These are phyloP conservation scores for Coemansia pectinata DNA, from an alignment of 192 early-diverging fungal genomes.

Conservation along the genomic window DNA sequence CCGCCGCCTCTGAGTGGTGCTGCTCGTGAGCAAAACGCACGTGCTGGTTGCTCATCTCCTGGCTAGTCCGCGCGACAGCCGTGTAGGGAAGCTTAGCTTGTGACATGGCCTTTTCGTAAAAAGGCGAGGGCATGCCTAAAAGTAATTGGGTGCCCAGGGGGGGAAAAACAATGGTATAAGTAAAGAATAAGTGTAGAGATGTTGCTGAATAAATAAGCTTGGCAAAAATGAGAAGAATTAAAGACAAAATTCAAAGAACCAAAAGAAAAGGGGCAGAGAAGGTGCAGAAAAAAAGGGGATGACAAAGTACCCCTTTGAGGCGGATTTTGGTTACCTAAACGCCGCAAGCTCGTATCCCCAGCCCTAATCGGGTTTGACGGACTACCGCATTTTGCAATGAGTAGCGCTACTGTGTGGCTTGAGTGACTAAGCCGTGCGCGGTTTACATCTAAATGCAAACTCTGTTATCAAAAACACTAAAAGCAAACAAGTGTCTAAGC, in stretches of 20 bases:
- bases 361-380: neutral
- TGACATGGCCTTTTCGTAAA: slow-evolving; percentile 32
- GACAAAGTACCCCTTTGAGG: neutral
- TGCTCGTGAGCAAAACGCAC: slow-evolving; percentile 34
- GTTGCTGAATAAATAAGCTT: neutral
- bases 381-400: neutral
- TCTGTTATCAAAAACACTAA: neutral
- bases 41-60: slow-evolving; percentile 9
- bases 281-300: neutral
- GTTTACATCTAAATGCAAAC: neutral
- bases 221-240: neutral
- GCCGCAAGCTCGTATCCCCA: neutral
- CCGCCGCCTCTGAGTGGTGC: slow-evolving; percentile 24
- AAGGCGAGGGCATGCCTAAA: slow-evolving; percentile 19
- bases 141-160: neutral
- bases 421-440: neutral
- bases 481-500: neutral
- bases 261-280: neutral
- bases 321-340: neutral
- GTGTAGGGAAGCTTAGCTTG: slow-evolving; percentile 33
- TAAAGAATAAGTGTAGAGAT: neutral
- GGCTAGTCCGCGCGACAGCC: slow-evolving; percentile 28
- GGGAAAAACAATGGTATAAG: neutral
- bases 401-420: neutral
- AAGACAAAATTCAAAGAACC: slow-evolving; percentile 3